Conservation (phyloP, 441 rosid genomes). For the Corymbia calophylla region DNA sequence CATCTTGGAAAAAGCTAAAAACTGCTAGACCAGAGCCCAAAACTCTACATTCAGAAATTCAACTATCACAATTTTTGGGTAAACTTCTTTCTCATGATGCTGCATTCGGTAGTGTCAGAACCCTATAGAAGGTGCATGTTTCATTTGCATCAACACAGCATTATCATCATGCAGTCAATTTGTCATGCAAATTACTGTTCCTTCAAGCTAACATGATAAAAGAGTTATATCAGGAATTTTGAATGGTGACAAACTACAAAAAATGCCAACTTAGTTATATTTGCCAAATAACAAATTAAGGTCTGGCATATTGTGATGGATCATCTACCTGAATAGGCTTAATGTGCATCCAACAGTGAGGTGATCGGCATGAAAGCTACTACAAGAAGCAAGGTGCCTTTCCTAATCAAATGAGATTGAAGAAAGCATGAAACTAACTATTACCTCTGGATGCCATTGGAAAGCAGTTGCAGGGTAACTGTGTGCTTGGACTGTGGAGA, state of each 20-base stretch:
- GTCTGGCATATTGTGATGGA: background rate
- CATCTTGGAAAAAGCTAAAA: background rate
- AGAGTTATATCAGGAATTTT: background rate
- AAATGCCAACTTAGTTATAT: no score
- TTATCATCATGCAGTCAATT: background rate
- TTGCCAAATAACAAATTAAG: no score
- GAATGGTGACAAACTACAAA: background rate
- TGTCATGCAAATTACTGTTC: background rate
- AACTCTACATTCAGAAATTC: background rate
- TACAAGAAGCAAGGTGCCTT: background rate
- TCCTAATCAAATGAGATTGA: background rate
- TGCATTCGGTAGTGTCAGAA: background rate
- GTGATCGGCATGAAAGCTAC: background rate
- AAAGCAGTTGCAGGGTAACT: conserved; percentile 76
- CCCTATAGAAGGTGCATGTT: background rate
- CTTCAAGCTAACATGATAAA: background rate
- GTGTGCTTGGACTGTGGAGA: conserved; percentile 71
- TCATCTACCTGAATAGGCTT: background rate
- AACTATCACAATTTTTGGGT: background rate
- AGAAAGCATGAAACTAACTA: background rate
- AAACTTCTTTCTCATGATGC: background rate
- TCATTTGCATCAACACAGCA: background rate
- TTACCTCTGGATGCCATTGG: conserved; percentile 99
- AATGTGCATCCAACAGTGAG: background rate
- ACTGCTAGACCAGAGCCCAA: background rate